Percentiles rank a stretch among this genome's conserved stretches.
phyloP scores from a whole-genome alignment of 805 yeast genomes.

The Yarrowia phangngaensis region DNA sequence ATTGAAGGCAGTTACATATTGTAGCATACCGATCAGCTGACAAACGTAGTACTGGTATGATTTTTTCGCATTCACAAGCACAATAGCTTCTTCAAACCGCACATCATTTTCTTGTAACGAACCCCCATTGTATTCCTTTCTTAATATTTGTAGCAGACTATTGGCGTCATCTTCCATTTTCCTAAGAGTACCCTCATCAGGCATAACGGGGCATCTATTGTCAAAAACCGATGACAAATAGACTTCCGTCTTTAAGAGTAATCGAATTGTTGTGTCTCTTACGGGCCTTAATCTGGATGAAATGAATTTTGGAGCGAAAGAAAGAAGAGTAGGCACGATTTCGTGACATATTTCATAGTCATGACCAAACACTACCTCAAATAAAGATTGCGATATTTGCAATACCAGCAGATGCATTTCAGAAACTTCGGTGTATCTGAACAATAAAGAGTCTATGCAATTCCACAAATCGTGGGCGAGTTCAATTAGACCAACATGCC shows the following conservation, averaged over 20 bases:
- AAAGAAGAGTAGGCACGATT: conserved; percentile 1
- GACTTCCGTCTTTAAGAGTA: background rate
- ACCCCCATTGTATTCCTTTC: background rate
- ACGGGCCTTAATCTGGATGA: background rate
- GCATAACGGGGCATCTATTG: background rate
- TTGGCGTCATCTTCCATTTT: background rate
- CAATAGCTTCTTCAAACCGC: background rate
- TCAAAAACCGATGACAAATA: background rate
- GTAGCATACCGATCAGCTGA: conserved; percentile 4
- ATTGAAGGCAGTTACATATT: background rate
- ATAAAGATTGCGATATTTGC: background rate
- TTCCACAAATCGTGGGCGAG: conserved; percentile 14
- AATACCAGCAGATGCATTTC: conserved; percentile 4
- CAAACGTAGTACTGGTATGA: background rate
- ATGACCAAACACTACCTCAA: background rate
- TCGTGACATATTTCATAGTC: conserved; percentile 19
- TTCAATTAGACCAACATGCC: background rate
- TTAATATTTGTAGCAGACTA: background rate
- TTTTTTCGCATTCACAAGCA: conserved; percentile 1
- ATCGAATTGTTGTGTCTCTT: background rate
- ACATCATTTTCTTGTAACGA: conserved; percentile 10
- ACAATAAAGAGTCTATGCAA: conserved; percentile 3
- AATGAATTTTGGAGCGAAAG: background rate
- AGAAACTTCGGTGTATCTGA: conserved; percentile 4
- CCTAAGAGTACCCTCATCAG: background rate